Base-by-base conservation (phyloP, 805 yeast genomes). In the Yarrowia keelungensis region DNA sequence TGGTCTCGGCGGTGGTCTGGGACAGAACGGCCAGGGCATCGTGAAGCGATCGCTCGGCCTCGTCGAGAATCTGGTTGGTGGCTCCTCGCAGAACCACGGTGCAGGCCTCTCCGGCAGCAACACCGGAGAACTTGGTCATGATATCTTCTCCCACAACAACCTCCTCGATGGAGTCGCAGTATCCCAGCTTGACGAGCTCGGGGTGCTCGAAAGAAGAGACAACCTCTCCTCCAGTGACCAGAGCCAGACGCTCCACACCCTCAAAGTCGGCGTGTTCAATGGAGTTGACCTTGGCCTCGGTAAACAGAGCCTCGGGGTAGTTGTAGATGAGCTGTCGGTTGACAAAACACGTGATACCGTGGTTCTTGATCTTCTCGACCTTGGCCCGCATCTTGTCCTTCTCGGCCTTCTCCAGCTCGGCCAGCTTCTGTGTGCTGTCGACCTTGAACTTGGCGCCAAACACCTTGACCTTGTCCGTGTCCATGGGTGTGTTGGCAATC, bases 261-360 rank as follows among this genome's bases (percentile, higher is more conserved):
- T 91, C 98, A 75, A 95, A 95, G 79, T 95, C 99, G 15, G 99
- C 98, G 77, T 95, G 99, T 79, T 95, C 99, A 72, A 95, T 92
- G 26, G 97, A 88, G 79, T 91, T 93, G 74, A 95, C 90, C 68
- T 88, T 87, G 51, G 92, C 80, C 73, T 94, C 99, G 7, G 97
- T 85, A 76, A 95, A 91, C 73, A 95, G 83, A 80, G 91, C 97
- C 81, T 95, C 99, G 35, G 99, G 99, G 85, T 94, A 95, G 81
- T 95, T 98, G 80, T 95, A 95, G 76, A 95, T 95, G 76, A 95
- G 85, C 81, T 95, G 99, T 77, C 99, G 88, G 82, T 95, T 95
- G 74, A 95, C 92, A 78, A 95, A 95, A 74, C 94, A 88, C 78
- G 91, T 91, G 76, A 91, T 87, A 69, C 91, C 90, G 77, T 91